Conservation (phyloP, 768 basidiomycete species). For the Amanita thiersii region DNA sequence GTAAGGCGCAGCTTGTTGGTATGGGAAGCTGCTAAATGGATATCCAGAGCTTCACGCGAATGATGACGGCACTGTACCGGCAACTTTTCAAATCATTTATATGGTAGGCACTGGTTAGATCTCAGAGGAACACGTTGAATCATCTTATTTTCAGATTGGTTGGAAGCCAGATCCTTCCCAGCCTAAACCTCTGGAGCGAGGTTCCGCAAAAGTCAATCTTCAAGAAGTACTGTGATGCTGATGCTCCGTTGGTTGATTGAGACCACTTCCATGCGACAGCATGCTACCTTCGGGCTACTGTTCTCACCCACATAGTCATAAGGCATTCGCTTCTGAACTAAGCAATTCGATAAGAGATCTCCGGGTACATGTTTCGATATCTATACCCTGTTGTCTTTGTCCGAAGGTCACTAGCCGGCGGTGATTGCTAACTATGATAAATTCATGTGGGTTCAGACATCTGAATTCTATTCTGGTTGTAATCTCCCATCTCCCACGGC, state of each 20-base stretch:
- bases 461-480: too few species aligned
- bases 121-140: constrained; percentile 1
- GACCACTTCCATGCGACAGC: too few species aligned
- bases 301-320: too few species aligned
- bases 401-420: too few species aligned
- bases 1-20: constrained; percentile 25
- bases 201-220: constrained; percentile 35
- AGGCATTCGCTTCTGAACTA: too few species aligned
- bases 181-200: constrained; percentile 35
- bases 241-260: background rate
- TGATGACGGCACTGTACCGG: constrained; percentile 79
- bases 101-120: constrained; percentile 50
- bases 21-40: background rate
- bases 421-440: too few species aligned
- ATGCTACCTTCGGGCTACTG: too few species aligned
- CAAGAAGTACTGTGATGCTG: constrained; percentile 30
- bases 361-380: too few species aligned
- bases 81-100: constrained; percentile 95
- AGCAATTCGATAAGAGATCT: too few species aligned
- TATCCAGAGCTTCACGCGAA: constrained; percentile 72
- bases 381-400: too few species aligned
- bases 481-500: too few species aligned
- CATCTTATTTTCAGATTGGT: constrained; percentile 25
- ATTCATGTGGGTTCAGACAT: too few species aligned
- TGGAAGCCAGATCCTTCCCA: constrained; percentile 38